phyloP scores from a whole-genome alignment of 2,329 filamentous ascomycete species.

The Graphilbum fragrans region DNA sequence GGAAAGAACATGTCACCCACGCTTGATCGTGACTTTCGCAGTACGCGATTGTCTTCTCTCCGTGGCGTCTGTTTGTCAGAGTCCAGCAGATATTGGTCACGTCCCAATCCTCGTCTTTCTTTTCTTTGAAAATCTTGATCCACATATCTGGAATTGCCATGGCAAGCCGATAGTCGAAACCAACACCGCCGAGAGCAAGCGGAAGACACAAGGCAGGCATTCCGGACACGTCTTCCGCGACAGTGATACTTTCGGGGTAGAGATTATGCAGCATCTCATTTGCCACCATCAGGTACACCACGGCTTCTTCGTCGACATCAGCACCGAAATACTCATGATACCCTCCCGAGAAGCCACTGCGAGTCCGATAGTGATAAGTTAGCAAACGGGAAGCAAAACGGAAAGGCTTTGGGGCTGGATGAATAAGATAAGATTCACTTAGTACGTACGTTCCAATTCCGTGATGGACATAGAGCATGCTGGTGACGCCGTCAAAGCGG shows the following conservation, averaged over 20 bases:
- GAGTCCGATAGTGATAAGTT: background rate
- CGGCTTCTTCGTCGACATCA: slow-evolving; percentile 80
- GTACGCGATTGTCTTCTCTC: slow-evolving; percentile 97
- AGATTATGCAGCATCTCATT: slow-evolving; percentile 92
- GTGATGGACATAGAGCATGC: slow-evolving; percentile 94
- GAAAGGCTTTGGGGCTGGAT: background rate
- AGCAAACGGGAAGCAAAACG: background rate
- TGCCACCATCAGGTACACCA: slow-evolving; percentile 90
- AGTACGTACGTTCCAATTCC: slow-evolving; percentile 81
- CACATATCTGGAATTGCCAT: slow-evolving; percentile 99
- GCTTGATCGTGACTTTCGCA: slow-evolving; percentile 96
- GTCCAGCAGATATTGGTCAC: slow-evolving; percentile 76
- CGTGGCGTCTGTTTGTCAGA: slow-evolving; percentile 82
- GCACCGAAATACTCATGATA: slow-evolving; percentile 97
- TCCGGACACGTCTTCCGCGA: slow-evolving; percentile 94
- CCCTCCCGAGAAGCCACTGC: slow-evolving; percentile 84
- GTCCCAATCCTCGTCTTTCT: slow-evolving; percentile 84
- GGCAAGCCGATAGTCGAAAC: slow-evolving; percentile 92
- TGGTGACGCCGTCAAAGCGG: slow-evolving; percentile 94
- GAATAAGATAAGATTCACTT: background rate
- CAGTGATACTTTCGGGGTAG: slow-evolving; percentile 78
- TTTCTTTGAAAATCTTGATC: slow-evolving; percentile 97
- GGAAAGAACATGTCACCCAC: slow-evolving; percentile 38
- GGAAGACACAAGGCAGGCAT: slow-evolving; percentile 95
- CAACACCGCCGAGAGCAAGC: slow-evolving; percentile 75